Evolutionary conservation across 495 filamentous ascomycete species (phyloP), one percentile per base, ranked within the genome.

Genomic region (Jackrogersella minutella): DNA sequence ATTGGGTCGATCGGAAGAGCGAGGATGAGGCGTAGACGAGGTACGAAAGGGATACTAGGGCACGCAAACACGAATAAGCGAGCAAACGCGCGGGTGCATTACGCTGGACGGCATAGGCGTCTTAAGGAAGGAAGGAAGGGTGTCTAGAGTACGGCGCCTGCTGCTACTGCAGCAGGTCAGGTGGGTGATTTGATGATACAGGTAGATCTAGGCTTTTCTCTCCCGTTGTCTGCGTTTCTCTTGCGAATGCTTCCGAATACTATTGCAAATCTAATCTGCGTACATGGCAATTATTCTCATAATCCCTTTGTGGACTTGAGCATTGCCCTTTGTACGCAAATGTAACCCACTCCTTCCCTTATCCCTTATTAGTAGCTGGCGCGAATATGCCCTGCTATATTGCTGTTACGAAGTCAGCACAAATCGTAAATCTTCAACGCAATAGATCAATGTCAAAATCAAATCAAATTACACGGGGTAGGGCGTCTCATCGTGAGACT

Each of bases 1-100:
- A 86, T 6, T 96, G 92, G 93, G 87, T 88, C 33, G 73, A 81
- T 9, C 40, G 58, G 28, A 60, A 37, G 37, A 22, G 30, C 1
- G 54, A 68, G 43, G 58, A 26, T 11, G 36, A 58, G 54, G 47
- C 34, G 43, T 68, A 59, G 46, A 44, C 26, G 1, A 3, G n/a
- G n/a, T 9, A 49, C 14, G 44, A 14, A 26, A 49, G 44, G 44
- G 5, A 31, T 31, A 17, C 26, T 9, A 13, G 13, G 6, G n/a
- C n/a, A 5, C 10, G 26, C 2, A 31, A 8, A 34, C 14, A 5
- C 30, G 22, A 34, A 14, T 8, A 51, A 34, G 31, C 36, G 36
- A 17, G 28, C 34, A 41, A 22, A 36, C 19, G 31, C 22, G n/a
- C 41, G 52, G 33, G 46, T 40, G 24, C 39, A 58, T 50, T 47